These are phyloP conservation scores for Cercospora zeae-maydis DNA, from an alignment of 2,329 filamentous ascomycete species.

Conservation along the genomic window DNA sequence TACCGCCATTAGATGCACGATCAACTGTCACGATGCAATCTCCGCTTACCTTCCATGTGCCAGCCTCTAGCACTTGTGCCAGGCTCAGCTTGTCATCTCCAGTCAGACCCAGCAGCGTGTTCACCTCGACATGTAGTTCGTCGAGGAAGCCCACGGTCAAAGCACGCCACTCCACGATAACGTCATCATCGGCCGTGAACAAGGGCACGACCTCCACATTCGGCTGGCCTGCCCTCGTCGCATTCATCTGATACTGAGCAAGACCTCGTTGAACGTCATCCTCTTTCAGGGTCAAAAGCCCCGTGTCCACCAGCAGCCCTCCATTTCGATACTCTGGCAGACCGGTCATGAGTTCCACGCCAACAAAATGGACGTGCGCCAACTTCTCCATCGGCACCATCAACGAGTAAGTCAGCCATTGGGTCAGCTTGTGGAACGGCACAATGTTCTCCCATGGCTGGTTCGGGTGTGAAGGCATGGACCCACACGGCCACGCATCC, in stretches of 20 bases:
- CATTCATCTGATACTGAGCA: constrained; percentile 66
- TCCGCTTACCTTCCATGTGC: constrained; percentile 85
- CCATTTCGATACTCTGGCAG: constrained; percentile 91
- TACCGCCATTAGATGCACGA: constrained; percentile 27
- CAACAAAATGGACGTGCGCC: constrained; percentile 75
- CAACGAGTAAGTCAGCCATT: constrained; percentile 91
- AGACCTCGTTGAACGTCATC: constrained; percentile 68
- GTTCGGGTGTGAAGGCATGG: constrained; percentile 71
- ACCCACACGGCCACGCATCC: constrained; percentile 87
- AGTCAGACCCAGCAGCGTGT: constrained; percentile 62
- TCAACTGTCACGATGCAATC: background rate
- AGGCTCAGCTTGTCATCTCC: constrained; percentile 69
- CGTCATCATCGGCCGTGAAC: constrained; percentile 70
- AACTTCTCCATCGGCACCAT: constrained; percentile 86
- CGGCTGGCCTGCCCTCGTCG: constrained; percentile 67
- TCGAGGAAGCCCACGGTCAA: constrained; percentile 72
- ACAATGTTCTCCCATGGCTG: constrained; percentile 76
- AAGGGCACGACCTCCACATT: constrained; percentile 69
- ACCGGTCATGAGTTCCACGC: constrained; percentile 79
- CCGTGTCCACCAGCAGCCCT: constrained; percentile 80
- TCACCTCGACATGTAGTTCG: constrained; percentile 66
- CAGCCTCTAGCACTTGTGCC: constrained; percentile 88
- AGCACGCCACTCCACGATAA: constrained; percentile 76
- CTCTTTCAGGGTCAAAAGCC: constrained; percentile 71
- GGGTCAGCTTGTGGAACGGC: constrained; percentile 90